Percentiles rank a stretch among this genome's conserved stretches.
phyloP scores from a whole-genome alignment of 768 basidiomycete genomes.

The Rubroboletus pulcherrimus region DNA sequence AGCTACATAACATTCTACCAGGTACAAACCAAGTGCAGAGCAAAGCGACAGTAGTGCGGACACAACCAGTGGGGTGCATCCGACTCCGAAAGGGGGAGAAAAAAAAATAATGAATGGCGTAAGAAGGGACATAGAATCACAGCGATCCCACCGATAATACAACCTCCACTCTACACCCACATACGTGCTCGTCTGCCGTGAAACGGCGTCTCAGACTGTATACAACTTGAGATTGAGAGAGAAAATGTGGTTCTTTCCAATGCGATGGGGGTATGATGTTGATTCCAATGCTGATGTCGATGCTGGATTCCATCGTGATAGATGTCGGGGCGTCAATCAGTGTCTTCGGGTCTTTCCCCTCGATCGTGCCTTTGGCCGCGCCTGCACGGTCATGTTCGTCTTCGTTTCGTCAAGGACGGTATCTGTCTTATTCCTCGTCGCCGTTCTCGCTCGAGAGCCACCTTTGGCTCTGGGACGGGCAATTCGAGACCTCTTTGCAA shows the following conservation, averaged over 20 bases:
- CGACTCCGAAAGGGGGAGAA: slow-evolving; percentile 9
- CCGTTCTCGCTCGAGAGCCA: slow-evolving; percentile 17
- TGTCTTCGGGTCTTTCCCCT: slow-evolving; percentile 29
- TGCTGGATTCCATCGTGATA: slow-evolving; percentile 12
- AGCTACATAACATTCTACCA: slow-evolving; percentile 13
- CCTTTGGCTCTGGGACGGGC: slow-evolving; percentile 23
- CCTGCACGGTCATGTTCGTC: slow-evolving; percentile 20
- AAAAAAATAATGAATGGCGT: slow-evolving; percentile 1
- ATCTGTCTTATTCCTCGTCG: slow-evolving; percentile 16
- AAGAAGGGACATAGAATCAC: slow-evolving; percentile 7
- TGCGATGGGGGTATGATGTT: slow-evolving; percentile 23
- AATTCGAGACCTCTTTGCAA: slow-evolving; percentile 19
- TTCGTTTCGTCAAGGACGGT: slow-evolving; percentile 10
- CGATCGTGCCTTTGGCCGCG: slow-evolving; percentile 31
- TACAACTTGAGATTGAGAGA: slow-evolving; percentile 25
- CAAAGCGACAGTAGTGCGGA: slow-evolving; percentile 19
- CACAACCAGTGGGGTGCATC: slow-evolving; percentile 5
- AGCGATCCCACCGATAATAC: slow-evolving; percentile 15
- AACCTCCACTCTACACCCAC: slow-evolving; percentile 16
- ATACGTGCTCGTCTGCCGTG: slow-evolving; percentile 2
- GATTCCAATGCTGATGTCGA: slow-evolving; percentile 16
- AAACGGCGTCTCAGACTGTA: slow-evolving; percentile 8
- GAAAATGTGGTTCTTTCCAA: slow-evolving; percentile 17
- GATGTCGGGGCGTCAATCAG: slow-evolving; percentile 16
- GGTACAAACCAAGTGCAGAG: slow-evolving; percentile 21